Conservation (phyloP, 805 yeast genomes). For the Maudiozyma turicensis region DNA sequence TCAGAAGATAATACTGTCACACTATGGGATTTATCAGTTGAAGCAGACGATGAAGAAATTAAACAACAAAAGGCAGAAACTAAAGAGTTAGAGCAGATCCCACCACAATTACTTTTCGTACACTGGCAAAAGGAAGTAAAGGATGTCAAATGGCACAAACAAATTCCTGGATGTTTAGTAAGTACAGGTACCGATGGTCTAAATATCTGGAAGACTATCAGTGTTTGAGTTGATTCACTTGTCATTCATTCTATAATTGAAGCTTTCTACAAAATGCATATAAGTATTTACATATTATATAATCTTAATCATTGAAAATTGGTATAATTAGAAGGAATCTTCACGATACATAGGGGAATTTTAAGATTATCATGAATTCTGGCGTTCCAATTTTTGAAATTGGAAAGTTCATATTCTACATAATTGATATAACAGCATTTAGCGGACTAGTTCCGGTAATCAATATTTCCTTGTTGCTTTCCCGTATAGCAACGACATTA, state of each 20-base stretch:
- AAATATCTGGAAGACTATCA: conserved; percentile 92
- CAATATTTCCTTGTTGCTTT: neutral
- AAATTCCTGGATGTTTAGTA: conserved; percentile 90
- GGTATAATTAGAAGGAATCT: too few species aligned
- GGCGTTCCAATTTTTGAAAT: too few species aligned
- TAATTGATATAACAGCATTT: too few species aligned
- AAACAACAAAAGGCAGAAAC: conserved; percentile 72
- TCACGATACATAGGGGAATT: too few species aligned
- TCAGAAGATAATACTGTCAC: conserved; percentile 96
- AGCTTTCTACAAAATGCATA: neutral
- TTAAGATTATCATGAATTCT: too few species aligned
- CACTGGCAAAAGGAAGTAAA: conserved; percentile 98
- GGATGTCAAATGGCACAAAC: conserved; percentile 96
- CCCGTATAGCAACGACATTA: neutral
- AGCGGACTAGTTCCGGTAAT: too few species aligned
- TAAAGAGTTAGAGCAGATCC: conserved; percentile 76
- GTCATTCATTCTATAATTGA: neutral
- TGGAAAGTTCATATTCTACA: too few species aligned
- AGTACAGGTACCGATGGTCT: conserved; percentile 95
- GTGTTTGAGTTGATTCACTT: conserved; percentile 42
- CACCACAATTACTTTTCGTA: conserved; percentile 90
- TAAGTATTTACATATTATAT: too few species aligned
- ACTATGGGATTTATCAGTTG: conserved; percentile 96
- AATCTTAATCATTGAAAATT: too few species aligned
- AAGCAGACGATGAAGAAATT: conserved; percentile 96